Conservation (phyloP, 805 yeast species). For the Isabelozyma pseudorhagii region DNA sequence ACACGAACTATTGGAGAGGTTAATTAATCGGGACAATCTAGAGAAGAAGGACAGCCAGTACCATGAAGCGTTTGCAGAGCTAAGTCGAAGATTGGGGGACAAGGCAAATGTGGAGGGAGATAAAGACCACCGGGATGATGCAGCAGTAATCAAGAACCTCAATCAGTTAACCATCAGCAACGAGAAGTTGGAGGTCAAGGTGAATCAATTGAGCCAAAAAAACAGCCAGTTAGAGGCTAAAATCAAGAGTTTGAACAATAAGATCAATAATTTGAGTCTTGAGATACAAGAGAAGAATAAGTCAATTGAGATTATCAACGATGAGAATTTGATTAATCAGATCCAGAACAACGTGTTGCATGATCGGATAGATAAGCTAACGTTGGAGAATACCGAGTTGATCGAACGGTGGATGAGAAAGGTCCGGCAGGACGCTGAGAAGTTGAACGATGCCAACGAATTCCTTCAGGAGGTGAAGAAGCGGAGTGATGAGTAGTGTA, state of each 20-base stretch:
- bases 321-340: conserved; percentile 59
- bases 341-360: conserved; percentile 54
- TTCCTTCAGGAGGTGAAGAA: conserved; percentile 6
- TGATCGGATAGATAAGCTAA: conserved; percentile 35
- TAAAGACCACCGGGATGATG: conserved; percentile 15
- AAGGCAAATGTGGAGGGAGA: background rate
- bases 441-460: conserved; percentile 48
- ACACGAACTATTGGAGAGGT: conserved; percentile 17
- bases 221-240: conserved; percentile 14
- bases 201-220: conserved; percentile 5
- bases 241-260: conserved; percentile 13
- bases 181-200: conserved; percentile 18
- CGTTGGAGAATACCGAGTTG: conserved; percentile 47
- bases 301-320: conserved; percentile 58
- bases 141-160: conserved; percentile 16
- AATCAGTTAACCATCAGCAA: conserved; percentile 22
- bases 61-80: conserved; percentile 30
- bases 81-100: conserved; percentile 11
- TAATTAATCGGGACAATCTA: conserved; percentile 26
- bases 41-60: conserved; percentile 30
- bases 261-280: conserved; percentile 18
- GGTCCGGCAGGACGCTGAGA: conserved; percentile 54
- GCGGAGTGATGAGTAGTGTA: background rate
- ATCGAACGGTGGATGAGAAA: conserved; percentile 46
- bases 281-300: conserved; percentile 48